A percentile compares a stretch with the other conserved stretches of the same genome.
Evolutionary conservation across 495 filamentous ascomycete species (phyloP).

Genomic region (Trypethelium eluteriae): DNA sequence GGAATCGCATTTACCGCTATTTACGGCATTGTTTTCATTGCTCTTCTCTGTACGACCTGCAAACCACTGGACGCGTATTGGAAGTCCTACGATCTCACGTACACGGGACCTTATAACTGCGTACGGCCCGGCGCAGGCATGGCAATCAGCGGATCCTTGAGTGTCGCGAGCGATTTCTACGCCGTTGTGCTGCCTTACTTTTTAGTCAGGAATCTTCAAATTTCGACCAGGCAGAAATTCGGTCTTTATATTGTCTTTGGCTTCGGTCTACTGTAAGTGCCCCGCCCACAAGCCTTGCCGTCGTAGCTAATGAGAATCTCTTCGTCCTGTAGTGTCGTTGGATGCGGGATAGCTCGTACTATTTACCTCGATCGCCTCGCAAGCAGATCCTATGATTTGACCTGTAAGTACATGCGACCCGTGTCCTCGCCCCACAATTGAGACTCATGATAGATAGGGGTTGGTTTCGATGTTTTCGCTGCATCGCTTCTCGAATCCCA

Average conservation of each 20-base stretch:
- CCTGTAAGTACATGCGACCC: constrained; percentile 19
- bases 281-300: neutral
- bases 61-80: constrained; percentile 27
- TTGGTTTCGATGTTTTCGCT: constrained; percentile 27
- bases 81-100: constrained; percentile 22
- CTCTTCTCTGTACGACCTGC: constrained; percentile 25
- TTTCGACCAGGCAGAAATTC: constrained; percentile 22
- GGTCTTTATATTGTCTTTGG: constrained; percentile 24
- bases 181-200: constrained; percentile 25
- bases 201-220: constrained; percentile 26
- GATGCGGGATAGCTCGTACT: constrained; percentile 22
- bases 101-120: constrained; percentile 19
- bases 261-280: constrained; percentile 22
- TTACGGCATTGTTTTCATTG: constrained; percentile 25
- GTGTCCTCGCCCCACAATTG: neutral
- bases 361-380: constrained; percentile 23
- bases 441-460: constrained; percentile 17
- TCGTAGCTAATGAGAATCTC: constrained; percentile 8
- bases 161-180: constrained; percentile 24
- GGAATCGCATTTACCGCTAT: constrained; percentile 21
- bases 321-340: constrained; percentile 18
- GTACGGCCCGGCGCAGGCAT: constrained; percentile 24
- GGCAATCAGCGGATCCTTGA: constrained; percentile 24
- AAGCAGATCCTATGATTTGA: constrained; percentile 23
- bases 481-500: constrained; percentile 27